phyloP scores from a whole-genome alignment of 768 basidiomycete genomes.

The Leccinellum rugosiceps region DNA sequence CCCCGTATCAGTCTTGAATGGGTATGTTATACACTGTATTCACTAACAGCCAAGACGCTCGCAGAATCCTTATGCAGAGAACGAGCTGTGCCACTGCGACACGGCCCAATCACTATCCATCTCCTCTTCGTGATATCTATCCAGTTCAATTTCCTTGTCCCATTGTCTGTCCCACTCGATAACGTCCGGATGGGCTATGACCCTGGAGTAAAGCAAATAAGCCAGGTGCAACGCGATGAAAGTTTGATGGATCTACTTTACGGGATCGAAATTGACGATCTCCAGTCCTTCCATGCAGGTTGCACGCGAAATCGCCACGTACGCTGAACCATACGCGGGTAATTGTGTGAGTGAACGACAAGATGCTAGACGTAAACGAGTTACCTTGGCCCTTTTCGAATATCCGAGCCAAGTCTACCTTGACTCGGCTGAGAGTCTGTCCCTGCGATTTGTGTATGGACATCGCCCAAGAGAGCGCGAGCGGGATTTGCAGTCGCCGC shows the following conservation, averaged over 20 bases:
- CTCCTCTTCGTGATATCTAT: constrained; percentile 29
- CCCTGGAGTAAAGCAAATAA: constrained; percentile 19
- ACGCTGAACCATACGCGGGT: constrained; percentile 19
- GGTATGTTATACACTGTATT: constrained; percentile 4
- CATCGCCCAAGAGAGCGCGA: constrained; percentile 96
- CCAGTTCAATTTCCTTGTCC: constrained; percentile 13
- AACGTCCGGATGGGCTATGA: constrained; percentile 36
- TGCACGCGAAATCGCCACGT: constrained; percentile 39
- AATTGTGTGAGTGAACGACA: not conserved
- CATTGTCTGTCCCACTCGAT: constrained; percentile 31
- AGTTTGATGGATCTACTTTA: constrained; percentile 21
- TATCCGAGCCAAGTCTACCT: constrained; percentile 84
- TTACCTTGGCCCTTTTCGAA: constrained; percentile 78
- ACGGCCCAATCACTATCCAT: constrained; percentile 33
- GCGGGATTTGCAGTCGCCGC: constrained; percentile 55
- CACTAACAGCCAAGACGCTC: not conserved
- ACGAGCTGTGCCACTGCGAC: constrained; percentile 31
- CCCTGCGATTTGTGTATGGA: constrained; percentile 98
- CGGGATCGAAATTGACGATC: constrained; percentile 34
- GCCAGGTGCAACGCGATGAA: not conserved
- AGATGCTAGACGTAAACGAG: not conserved
- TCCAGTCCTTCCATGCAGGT: constrained; percentile 40
- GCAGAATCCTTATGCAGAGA: constrained; percentile 8
- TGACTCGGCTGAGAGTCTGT: constrained; percentile 91
- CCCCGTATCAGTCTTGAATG: constrained; percentile 2